These are phyloP conservation scores for Moesziomyces globuligerus DNA, from an alignment of 1,284 basidiomycete genomes.

Conservation along the genomic window DNA sequence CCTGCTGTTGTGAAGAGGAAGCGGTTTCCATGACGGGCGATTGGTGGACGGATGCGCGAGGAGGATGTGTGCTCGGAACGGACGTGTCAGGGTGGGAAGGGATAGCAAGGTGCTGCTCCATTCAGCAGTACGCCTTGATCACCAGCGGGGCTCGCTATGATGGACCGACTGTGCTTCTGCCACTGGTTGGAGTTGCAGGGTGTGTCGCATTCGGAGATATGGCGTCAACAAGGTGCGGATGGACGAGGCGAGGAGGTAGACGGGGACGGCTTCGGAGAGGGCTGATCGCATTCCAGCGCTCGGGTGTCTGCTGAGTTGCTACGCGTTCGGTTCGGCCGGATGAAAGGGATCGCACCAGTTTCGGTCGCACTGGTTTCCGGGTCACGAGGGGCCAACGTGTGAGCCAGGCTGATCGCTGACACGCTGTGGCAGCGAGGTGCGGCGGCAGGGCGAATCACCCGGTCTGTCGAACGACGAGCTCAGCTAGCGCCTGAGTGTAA, in stretches of 20 bases:
- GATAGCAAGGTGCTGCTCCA: constrained; percentile 23
- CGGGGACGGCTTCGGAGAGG: neutral
- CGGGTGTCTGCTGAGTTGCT: neutral
- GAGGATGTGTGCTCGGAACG: neutral
- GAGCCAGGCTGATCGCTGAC: no score
- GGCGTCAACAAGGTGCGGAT: neutral
- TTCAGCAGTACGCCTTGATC: constrained; percentile 13
- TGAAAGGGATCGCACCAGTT: neutral
- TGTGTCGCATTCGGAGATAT: neutral
- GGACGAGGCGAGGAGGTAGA: neutral
- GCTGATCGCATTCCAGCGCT: neutral
- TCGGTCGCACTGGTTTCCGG: neutral
- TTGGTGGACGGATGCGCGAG: neutral
- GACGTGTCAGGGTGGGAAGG: constrained; percentile 6
- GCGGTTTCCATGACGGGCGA: constrained; percentile 32
- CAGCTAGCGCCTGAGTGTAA: neutral
- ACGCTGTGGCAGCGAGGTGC: no score
- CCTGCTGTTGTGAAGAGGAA: constrained; percentile 19
- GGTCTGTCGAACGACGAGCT: neutral
- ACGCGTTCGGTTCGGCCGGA: neutral
- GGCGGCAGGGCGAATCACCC: neutral
- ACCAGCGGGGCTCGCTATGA: neutral
- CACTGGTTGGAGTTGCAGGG: constrained; percentile 1
- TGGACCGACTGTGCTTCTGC: constrained; percentile 9
- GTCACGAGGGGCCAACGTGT: no score